phyloP scores from a whole-genome alignment of 106 monocot species.

The Alisma plantagoaquatica region DNA sequence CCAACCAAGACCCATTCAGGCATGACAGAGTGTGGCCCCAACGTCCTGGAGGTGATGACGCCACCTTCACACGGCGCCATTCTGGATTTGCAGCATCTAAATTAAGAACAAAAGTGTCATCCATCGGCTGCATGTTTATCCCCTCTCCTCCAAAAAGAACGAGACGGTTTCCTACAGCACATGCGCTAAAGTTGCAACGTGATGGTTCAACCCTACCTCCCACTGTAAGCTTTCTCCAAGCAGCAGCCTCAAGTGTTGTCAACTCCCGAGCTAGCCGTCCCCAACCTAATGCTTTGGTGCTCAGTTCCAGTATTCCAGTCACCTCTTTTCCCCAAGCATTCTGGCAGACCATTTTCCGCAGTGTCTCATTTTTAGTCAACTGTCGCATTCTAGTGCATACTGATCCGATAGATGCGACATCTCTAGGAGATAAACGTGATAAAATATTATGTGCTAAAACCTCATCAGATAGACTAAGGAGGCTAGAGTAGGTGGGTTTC shows the following conservation, averaged over 20 bases:
- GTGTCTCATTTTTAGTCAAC: conserved; percentile 76
- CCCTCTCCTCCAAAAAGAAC: conserved; percentile 97
- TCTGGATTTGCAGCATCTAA: conserved; percentile 65
- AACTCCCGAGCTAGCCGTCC: conserved; percentile 73
- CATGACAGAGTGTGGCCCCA: conserved; percentile 94
- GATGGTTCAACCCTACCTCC: conserved; percentile 80
- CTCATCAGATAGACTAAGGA: conserved; percentile 88
- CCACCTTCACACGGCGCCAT: conserved; percentile 63
- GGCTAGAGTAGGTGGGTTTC: conserved; percentile 19
- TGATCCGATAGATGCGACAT: conserved; percentile 83
- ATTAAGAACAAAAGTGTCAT: conserved; percentile 89
- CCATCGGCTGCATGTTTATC: conserved; percentile 93
- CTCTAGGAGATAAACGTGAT: conserved; percentile 65
- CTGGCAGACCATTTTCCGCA: conserved; percentile 82
- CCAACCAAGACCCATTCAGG: conserved; percentile 70
- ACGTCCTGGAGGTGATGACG: conserved; percentile 73
- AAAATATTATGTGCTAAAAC: conserved; percentile 88
- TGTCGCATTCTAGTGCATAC: conserved; percentile 66
- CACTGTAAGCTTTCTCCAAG: conserved; percentile 86
- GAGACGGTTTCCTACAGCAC: conserved; percentile 79
- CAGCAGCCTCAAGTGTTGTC: conserved; percentile 81
- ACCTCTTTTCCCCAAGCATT: conserved; percentile 89
- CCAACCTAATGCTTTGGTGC: conserved; percentile 64
- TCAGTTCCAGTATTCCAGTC: conserved; percentile 52
- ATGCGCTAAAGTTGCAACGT: conserved; percentile 88